These are phyloP conservation scores for Chalciporus sp. DNA, from an alignment of 1,284 basidiomycete genomes.

Conservation along the genomic window DNA sequence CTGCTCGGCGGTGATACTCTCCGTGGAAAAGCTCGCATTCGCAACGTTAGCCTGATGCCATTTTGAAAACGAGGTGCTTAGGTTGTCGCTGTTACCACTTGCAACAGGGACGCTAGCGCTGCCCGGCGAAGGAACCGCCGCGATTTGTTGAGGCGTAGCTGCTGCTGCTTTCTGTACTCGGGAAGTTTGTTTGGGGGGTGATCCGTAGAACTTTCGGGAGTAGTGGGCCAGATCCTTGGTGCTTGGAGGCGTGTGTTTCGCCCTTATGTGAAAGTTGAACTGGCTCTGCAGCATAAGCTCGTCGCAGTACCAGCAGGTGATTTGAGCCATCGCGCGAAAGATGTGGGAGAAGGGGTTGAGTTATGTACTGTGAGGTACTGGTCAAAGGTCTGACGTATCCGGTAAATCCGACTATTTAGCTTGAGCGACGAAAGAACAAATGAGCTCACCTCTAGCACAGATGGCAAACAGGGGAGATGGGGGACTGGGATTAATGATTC, in stretches of 20 bases:
- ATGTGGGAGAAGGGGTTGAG: not conserved
- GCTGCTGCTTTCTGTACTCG: not conserved
- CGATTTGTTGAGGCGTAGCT: not conserved
- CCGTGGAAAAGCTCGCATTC: slow-evolving; percentile 3
- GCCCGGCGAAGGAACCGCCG: not conserved
- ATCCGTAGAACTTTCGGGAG: not conserved
- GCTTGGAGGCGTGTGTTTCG: slow-evolving; percentile 10
- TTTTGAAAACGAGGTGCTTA: slow-evolving; percentile 20
- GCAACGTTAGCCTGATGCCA: slow-evolving; percentile 21
- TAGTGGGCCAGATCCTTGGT: not conserved
- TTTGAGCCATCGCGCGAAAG: slow-evolving; percentile 2
- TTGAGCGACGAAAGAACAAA: too few relatives aligned
- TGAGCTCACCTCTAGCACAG: not conserved
- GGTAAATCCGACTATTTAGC: too few relatives aligned
- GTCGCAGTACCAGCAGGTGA: slow-evolving; percentile 19
- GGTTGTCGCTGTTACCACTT: not conserved
- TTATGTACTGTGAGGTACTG: not conserved
- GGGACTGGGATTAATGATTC: too few relatives aligned
- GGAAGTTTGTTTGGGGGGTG: not conserved
- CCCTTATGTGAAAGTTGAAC: slow-evolving; percentile 10
- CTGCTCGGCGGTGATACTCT: slow-evolving; percentile 24
- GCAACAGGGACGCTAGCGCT: not conserved
- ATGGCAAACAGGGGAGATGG: not conserved
- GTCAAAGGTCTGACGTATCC: too few relatives aligned
- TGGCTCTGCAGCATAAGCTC: slow-evolving; percentile 7